phyloP scores from a whole-genome alignment of 345 rosid species.

The Eutrema heterophyllum region DNA sequence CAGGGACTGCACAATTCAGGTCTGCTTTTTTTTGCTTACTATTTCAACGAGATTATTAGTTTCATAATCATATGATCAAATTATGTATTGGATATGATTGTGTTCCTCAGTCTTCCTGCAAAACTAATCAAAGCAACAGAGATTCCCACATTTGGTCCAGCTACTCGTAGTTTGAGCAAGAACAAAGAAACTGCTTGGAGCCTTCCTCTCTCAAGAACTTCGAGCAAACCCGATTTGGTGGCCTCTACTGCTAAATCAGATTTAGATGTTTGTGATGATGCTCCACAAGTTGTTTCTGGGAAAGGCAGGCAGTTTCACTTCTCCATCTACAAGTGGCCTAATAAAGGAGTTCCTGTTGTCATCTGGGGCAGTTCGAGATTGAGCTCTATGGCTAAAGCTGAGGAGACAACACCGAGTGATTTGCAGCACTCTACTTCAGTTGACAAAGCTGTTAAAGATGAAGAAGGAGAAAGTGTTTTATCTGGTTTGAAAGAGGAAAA shows the following conservation, averaged over 20 bases:
- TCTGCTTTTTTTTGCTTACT: constrained; percentile 1
- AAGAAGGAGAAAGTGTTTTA: background rate
- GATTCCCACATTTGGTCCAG: constrained; percentile 54
- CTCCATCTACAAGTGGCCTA: constrained; percentile 93
- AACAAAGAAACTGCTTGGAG: constrained; percentile 38
- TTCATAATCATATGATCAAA: background rate
- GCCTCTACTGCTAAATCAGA: constrained; percentile 14
- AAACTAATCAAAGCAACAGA: constrained; percentile 41
- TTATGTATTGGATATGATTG: background rate
- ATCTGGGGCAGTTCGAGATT: constrained; percentile 40
- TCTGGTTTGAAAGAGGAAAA: constrained; percentile 2
- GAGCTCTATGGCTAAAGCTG: constrained; percentile 37
- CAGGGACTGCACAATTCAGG: constrained; percentile 88
- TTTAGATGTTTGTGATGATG: constrained; percentile 2
- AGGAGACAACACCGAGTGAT: background rate
- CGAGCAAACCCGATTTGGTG: constrained; percentile 35
- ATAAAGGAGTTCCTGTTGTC: constrained; percentile 54
- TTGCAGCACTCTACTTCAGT: background rate
- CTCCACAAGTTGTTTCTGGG: constrained; percentile 26
- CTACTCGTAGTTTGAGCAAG: constrained; percentile 30
- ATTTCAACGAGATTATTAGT: background rate
- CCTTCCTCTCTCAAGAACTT: constrained; percentile 47
- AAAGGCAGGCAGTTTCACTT: constrained; percentile 59
- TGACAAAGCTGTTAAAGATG: background rate
- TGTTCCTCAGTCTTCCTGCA: constrained; percentile 56